Conservation (phyloP, 306 rosid species). For the Purshia tridentata region DNA sequence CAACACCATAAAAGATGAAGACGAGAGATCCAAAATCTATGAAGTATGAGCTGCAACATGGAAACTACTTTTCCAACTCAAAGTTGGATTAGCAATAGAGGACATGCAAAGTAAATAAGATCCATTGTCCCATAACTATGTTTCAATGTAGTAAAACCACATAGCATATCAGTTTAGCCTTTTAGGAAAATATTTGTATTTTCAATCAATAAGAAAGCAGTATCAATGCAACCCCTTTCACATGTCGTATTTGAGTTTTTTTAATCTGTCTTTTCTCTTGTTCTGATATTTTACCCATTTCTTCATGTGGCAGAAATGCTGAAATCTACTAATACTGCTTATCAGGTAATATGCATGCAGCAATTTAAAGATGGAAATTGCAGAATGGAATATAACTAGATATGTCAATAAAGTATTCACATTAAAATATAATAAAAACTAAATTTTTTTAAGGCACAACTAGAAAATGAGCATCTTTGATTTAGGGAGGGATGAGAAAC, state of each 20-base stretch:
- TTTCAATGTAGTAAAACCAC: not conserved
- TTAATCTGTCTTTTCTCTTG: not conserved
- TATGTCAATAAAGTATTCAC: no score
- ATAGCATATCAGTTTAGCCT: not conserved
- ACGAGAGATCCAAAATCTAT: constrained; percentile 56
- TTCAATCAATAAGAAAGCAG: constrained; percentile 1
- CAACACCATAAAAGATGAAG: constrained; percentile 66
- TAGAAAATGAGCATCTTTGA: no score
- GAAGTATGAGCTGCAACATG: constrained; percentile 10
- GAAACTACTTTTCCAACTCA: not conserved
- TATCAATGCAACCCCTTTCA: not conserved
- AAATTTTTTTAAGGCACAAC: no score
- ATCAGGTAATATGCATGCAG: no score
- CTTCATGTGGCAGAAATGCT: not conserved
- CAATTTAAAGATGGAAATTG: no score
- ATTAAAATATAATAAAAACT: no score
- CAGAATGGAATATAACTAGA: no score
- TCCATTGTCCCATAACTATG: not conserved
- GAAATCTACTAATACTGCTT: not conserved
- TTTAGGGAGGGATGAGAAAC: no score
- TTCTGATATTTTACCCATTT: not conserved
- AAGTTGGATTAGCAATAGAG: not conserved
- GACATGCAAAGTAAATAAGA: constrained; percentile 2
- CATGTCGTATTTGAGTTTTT: not conserved
- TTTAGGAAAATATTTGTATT: not conserved